Evolutionary conservation across 441 rosid genomes (phyloP).

Genomic region (Mallotus japonicus): DNA sequence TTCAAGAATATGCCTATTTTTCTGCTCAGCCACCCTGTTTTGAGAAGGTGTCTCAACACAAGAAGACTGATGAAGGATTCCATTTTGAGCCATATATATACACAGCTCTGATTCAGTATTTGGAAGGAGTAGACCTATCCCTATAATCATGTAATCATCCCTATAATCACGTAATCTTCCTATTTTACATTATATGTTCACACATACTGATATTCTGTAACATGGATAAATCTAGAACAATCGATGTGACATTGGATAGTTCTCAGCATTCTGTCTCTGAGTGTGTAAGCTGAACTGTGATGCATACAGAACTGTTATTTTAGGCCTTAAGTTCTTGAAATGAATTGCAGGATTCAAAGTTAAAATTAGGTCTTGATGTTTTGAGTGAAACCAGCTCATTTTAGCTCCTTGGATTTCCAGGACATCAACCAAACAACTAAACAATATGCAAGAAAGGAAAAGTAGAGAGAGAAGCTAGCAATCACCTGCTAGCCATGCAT

Average conservation of each 20-base stretch:
- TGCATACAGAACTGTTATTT: background rate
- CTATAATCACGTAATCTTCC: no score
- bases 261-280: background rate
- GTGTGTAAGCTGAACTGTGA: background rate
- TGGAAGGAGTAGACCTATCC: no score
- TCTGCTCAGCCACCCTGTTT: no score
- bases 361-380: background rate
- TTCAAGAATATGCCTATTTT: no score
- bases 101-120: no score
- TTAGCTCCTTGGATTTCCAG: background rate
- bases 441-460: background rate
- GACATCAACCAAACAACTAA: background rate
- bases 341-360: background rate
- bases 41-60: no score
- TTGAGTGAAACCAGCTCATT: background rate
- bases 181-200: no score
- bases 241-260: background rate
- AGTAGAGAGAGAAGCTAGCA: background rate
- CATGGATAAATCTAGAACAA: background rate
- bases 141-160: no score
- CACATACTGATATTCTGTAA: no score
- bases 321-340: background rate
- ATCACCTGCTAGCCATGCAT: background rate
- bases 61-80: no score
- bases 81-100: no score